Evolutionary conservation across 257 asterid genomes (phyloP).

Genomic region (Primulina eburnea): DNA sequence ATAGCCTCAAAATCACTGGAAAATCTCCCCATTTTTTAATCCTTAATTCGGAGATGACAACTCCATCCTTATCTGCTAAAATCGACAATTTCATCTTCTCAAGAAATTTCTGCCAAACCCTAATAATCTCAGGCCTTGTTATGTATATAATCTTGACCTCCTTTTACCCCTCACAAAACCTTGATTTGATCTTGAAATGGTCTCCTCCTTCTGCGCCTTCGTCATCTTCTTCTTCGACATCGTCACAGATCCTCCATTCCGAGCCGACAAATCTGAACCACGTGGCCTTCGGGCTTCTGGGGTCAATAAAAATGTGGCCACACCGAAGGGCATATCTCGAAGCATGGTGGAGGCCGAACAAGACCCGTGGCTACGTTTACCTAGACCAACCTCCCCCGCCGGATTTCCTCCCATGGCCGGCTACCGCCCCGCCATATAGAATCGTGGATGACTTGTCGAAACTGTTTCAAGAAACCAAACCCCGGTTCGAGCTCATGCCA

Average conservation of each 20-base stretch:
- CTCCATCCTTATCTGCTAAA: not conserved
- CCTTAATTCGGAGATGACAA: not conserved
- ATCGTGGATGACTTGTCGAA: conserved; percentile 37
- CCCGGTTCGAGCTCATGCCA: conserved; percentile 41
- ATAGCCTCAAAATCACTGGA: too few species aligned
- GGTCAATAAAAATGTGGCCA: conserved; percentile 52
- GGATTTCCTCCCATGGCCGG: conserved; percentile 57
- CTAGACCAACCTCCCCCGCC: conserved; percentile 45
- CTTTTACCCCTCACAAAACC: conserved; percentile 23
- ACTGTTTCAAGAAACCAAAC: conserved; percentile 30
- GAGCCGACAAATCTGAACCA: conserved; percentile 46
- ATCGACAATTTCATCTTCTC: conserved; percentile 12
- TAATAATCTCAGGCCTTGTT: conserved; percentile 24
- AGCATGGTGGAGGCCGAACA: conserved; percentile 65
- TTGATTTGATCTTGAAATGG: conserved; percentile 26
- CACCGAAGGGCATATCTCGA: conserved; percentile 47
- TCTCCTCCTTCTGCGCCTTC: not conserved
- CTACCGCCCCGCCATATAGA: conserved; percentile 49
- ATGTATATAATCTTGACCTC: conserved; percentile 26
- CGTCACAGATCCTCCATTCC: not conserved
- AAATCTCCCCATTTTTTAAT: not conserved
- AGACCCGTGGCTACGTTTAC: conserved; percentile 48
- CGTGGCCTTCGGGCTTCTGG: conserved; percentile 55
- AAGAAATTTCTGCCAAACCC: conserved; percentile 32
- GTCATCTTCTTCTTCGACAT: not conserved